Percentiles rank a stretch among this genome's conserved stretches.
phyloP scores from a whole-genome alignment of 2,329 filamentous ascomycete species.

The Colletotrichum tanaceti region DNA sequence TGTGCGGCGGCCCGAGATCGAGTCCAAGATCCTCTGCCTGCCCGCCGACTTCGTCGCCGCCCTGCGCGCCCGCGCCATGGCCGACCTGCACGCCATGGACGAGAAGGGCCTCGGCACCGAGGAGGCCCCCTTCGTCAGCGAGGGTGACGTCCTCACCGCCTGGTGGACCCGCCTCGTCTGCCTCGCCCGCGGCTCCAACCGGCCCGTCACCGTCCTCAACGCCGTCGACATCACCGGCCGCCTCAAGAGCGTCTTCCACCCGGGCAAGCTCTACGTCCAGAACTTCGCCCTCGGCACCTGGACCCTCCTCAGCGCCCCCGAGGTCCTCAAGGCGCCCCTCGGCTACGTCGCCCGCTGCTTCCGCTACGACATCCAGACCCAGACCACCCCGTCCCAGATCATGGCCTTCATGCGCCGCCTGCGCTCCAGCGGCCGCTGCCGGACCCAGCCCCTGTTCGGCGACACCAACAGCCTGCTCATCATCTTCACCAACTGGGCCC shows the following conservation, averaged over 20 bases:
- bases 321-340: constrained; percentile 44
- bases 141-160: constrained; percentile 58
- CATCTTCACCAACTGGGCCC: constrained; percentile 54
- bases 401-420: constrained; percentile 45
- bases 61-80: constrained; percentile 48
- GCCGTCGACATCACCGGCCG: constrained; percentile 47
- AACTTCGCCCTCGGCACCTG: constrained; percentile 45
- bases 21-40: constrained; percentile 55
- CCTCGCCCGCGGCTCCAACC: constrained; percentile 22
- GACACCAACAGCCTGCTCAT: constrained; percentile 49
- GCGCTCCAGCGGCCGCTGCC: constrained; percentile 40
- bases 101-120: constrained; percentile 34
- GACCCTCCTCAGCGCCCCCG: constrained; percentile 43
- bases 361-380: constrained; percentile 50
- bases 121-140: constrained; percentile 54
- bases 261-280: constrained; percentile 44
- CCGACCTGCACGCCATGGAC: constrained; percentile 44
- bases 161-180: constrained; percentile 51
- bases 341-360: constrained; percentile 47
- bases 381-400: constrained; percentile 50
- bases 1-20: constrained; percentile 47
- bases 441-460: constrained; percentile 47
- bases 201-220: constrained; percentile 44
- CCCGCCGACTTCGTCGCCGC: constrained; percentile 47
- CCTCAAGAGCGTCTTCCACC: constrained; percentile 40